A percentile compares a stretch with the other conserved stretches of the same genome.
Evolutionary conservation across 768 basidiomycete genomes (phyloP).

Genomic region (Phaeotremella fagi): DNA sequence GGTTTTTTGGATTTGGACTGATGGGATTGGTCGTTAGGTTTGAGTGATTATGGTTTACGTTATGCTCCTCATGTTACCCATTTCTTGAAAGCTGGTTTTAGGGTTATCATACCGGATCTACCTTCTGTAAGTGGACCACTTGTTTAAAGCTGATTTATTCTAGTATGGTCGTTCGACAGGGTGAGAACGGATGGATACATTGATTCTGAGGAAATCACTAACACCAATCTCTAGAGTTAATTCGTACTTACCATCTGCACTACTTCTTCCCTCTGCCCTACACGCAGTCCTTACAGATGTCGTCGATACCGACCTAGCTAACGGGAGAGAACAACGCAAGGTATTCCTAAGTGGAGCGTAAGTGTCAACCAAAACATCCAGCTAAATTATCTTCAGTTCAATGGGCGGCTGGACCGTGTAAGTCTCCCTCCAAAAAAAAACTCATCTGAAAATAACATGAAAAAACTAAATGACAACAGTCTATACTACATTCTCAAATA

Average conservation of each 20-base stretch:
- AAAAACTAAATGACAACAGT: slow-evolving; percentile 5
- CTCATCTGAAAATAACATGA: neutral
- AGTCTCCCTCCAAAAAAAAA: slow-evolving; percentile 4
- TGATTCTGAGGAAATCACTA: neutral
- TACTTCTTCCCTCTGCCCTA: slow-evolving; percentile 41
- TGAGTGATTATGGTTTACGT: slow-evolving; percentile 44
- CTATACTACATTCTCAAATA: slow-evolving; percentile 45
- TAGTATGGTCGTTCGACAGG: slow-evolving; percentile 48
- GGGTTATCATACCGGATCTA: slow-evolving; percentile 49
- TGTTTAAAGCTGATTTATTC: neutral
- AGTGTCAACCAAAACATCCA: slow-evolving; percentile 1
- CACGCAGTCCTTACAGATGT: slow-evolving; percentile 46
- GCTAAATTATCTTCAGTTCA: slow-evolving; percentile 26
- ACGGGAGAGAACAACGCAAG: slow-evolving; percentile 41
- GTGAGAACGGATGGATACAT: slow-evolving; percentile 8
- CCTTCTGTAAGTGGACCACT: slow-evolving; percentile 42
- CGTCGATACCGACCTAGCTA: slow-evolving; percentile 32
- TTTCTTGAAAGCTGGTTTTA: slow-evolving; percentile 48
- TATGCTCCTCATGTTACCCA: slow-evolving; percentile 44
- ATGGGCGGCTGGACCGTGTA: slow-evolving; percentile 49
- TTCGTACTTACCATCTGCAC: slow-evolving; percentile 40
- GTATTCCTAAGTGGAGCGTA: slow-evolving; percentile 48
- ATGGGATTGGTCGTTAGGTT: slow-evolving; percentile 11
- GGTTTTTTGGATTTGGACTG: neutral
- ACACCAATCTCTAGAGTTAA: slow-evolving; percentile 31